A percentile compares a stretch with the other conserved stretches of the same genome.
Conservation (phyloP, 2,329 filamentous ascomycete species). For the Plectosphaerella cucumerina region DNA sequence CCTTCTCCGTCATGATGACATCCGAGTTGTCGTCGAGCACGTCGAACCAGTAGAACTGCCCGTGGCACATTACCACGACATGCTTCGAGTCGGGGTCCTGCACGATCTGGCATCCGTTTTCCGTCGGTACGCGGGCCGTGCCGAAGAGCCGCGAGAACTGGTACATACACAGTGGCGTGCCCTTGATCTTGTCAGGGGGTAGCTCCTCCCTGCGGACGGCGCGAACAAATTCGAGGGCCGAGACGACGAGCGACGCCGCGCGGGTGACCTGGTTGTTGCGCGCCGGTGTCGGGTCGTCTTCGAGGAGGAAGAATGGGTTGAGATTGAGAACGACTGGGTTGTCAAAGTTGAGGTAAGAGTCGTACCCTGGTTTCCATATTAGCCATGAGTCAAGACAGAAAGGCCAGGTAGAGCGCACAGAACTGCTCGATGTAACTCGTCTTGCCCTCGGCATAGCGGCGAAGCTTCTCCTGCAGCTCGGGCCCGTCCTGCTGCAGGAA, state of each 20-base stretch:
- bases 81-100: slow-evolving; percentile 93
- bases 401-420: too few relatives aligned
- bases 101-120: slow-evolving; percentile 91
- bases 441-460: slow-evolving; percentile 84
- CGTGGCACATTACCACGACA: slow-evolving; percentile 86
- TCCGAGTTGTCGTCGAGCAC: slow-evolving; percentile 92
- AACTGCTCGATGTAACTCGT: slow-evolving; percentile 99
- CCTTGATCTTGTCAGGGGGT: slow-evolving; percentile 79
- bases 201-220: slow-evolving; percentile 92
- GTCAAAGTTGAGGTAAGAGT: slow-evolving; percentile 96
- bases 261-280: slow-evolving; percentile 95
- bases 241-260: slow-evolving; percentile 86
- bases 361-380: slow-evolving; percentile 67
- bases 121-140: slow-evolving; percentile 88
- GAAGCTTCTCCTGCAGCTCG: slow-evolving; percentile 80
- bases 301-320: slow-evolving; percentile 95
- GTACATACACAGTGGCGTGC: slow-evolving; percentile 92
- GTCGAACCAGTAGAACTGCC: slow-evolving; percentile 99
- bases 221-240: slow-evolving; percentile 85
- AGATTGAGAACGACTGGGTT: slow-evolving; percentile 96
- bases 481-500: slow-evolving; percentile 80
- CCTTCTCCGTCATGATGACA: slow-evolving; percentile 94
- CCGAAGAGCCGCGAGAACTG: slow-evolving; percentile 95
- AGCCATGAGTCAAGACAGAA: not conserved
- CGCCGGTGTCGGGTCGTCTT: slow-evolving; percentile 94